Evolutionary conservation across 345 rosid species (phyloP), one percentile per base, ranked within the genome.

Genomic region (Populus simonii): DNA sequence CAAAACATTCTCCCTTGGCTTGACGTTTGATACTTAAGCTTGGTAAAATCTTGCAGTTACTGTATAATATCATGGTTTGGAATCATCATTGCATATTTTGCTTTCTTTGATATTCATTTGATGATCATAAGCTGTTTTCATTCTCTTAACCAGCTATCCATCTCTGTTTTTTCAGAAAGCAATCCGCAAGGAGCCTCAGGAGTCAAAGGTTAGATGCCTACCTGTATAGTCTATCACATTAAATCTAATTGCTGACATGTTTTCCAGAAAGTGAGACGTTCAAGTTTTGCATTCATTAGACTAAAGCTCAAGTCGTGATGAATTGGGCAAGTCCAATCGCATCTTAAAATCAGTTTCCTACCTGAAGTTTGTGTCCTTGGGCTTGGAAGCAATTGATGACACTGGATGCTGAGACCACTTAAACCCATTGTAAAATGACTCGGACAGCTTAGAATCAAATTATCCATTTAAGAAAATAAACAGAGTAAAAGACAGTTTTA

Each of bases 161-260:
- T 78, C 8, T 72, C 61, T 20, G 11, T 62, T 73, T 78, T 81
- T 83, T 88, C 92, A 95, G 99, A 91, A 92, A 92, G 82, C 97
- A 20, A 87, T 95, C 27, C 85, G 82, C 81, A 91, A 86, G 81
- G 98, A 95, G 80, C 92, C 97, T 78, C 86, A 88, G 70, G 94
- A 89, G 49, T 92, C 96, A 55, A 88, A 93, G 97, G 99, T 93
- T 85, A 57, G 87, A 41, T 51, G 25, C 51, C 49, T 72, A 51
- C n/a, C 16, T 7, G 51, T 63, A 22, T 7, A 63, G 17, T 23
- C 68, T 23, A 23, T 51, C 38, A 41, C 25, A 18, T 18, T 6
- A 47, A 43, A 63, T 63, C 39, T 41, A 27, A 45, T 63, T 74
- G 11, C 29, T 66, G 61, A n/a, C 38, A 66, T 63, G 43, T 47